phyloP scores from a whole-genome alignment of 1,139 yeast species.

The Sugiyamaella pinicola region DNA sequence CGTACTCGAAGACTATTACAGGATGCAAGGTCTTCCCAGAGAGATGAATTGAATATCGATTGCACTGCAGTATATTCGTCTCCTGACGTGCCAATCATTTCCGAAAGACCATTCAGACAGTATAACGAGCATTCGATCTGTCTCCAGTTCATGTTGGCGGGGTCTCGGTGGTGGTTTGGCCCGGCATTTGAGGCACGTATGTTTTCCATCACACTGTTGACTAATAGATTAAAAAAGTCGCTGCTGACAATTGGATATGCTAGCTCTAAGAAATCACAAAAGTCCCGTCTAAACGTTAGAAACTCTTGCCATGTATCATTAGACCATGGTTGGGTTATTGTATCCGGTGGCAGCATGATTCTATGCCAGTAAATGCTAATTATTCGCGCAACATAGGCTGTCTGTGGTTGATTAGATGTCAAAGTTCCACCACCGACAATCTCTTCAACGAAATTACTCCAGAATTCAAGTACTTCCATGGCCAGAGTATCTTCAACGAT shows the following conservation, averaged over 20 bases:
- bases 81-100: constrained; percentile 40
- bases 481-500: constrained; percentile 69
- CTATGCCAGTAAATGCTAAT: constrained; percentile 66
- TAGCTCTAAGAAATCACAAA: constrained; percentile 73
- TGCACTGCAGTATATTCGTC: constrained; percentile 33
- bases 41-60: constrained; percentile 39
- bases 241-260: constrained; percentile 65
- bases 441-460: constrained; percentile 75
- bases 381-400: constrained; percentile 39
- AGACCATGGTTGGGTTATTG: constrained; percentile 31
- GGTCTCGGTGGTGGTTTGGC: constrained; percentile 18
- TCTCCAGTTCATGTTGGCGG: constrained; percentile 37
- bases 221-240: constrained; percentile 55
- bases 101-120: constrained; percentile 55
- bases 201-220: constrained; percentile 46
- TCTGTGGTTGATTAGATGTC: constrained; percentile 30
- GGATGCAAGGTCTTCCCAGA: constrained; percentile 38
- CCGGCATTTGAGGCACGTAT: constrained; percentile 28
- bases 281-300: constrained; percentile 65
- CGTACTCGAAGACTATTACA: constrained; percentile 36
- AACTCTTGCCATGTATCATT: constrained; percentile 55
- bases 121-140: constrained; percentile 73
- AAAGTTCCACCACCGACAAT: constrained; percentile 56
- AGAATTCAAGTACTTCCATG: constrained; percentile 69
- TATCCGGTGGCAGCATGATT: constrained; percentile 47